Evolutionary conservation across 179 eudicot genomes (phyloP), one percentile per base, ranked within the genome.

Genomic region (Amaranthus tricolor): DNA sequence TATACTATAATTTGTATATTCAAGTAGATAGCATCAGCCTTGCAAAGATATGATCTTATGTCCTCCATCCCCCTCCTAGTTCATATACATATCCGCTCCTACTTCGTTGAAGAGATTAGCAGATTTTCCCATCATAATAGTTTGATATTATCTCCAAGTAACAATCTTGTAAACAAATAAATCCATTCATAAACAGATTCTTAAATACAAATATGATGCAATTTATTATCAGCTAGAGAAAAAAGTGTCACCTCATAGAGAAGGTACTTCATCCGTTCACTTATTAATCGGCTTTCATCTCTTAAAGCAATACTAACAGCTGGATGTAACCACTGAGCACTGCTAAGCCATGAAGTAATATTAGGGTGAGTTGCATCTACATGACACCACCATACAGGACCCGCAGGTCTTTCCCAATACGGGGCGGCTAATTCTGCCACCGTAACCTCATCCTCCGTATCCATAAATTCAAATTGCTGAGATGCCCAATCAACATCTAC

Each of bases 341-440:
- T 78, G 66, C 71, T 80, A 45, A 95, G 92, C 97, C 97, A 95
- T 54, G 89, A 81, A 53, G 80, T 84, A n/a, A 83, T 77, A 62
- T 75, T 74, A 2, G 85, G 91, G 78, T 95, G 93, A 76, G 88
- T 85, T 65, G 97, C 95, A 75, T 86, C 84, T 48, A 95, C 86
- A 74, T 95, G 97, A 72, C 97, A 90, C 99, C 99, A 95, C 99
- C 97, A 95, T 68, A 79, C 83, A 45, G 99, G 99, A 79, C 99
- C 99, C 78, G 84, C 95, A 69, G 95, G 91, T 72, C 91, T 83
- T 84, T 95, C 92, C 95, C 93, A 93, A 75, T 95, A 95, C 6
- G 97, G 99, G 74, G 97, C 90, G 63, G 96, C 99, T 80, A 95
- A 75, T 78, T 95, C 97, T 70, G 99, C 99, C 73, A 88, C 92